phyloP scores from a whole-genome alignment of 805 yeast species.

The Starmerella sirachaensis region DNA sequence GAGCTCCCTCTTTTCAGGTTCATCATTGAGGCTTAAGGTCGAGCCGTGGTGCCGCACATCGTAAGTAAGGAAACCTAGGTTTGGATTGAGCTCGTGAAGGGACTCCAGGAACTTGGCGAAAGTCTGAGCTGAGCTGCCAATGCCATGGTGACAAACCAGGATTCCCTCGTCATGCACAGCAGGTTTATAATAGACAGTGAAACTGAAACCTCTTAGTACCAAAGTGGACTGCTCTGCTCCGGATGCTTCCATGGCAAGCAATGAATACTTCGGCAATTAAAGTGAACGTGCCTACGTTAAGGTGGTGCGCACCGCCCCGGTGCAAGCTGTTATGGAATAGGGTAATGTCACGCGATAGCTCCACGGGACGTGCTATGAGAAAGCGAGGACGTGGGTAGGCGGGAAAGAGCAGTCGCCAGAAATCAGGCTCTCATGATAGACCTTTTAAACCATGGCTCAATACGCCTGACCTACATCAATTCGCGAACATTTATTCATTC shows the following conservation, averaged over 20 bases:
- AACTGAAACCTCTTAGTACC: conserved; percentile 8
- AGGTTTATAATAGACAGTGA: conserved; percentile 9
- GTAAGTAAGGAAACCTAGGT: conserved; percentile 55
- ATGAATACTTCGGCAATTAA: neutral
- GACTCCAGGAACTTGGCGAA: conserved; percentile 44
- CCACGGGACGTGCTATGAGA: no score
- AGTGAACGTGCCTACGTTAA: neutral
- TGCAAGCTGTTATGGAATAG: neutral
- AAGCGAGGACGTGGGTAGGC: no score
- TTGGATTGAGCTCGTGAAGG: conserved; percentile 28
- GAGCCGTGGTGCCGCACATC: conserved; percentile 86
- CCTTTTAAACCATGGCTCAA: no score
- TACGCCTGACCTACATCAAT: no score
- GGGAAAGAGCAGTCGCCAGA: no score
- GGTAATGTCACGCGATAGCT: no score
- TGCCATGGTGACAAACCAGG: conserved; percentile 82
- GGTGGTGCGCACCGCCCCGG: neutral
- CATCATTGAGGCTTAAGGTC: conserved; percentile 4
- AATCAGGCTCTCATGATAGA: no score
- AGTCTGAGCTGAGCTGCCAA: conserved; percentile 78
- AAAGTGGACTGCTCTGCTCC: neutral
- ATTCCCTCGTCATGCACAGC: conserved; percentile 25
- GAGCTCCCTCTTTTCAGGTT: conserved; percentile 14
- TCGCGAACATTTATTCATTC: no score
- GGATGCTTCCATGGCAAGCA: conserved; percentile 1